Percentiles rank a stretch among this genome's conserved stretches.
These are phyloP conservation scores for Metroxylon sagu DNA, from an alignment of 176 grass and related monocot genomes.

Conservation along the genomic window DNA sequence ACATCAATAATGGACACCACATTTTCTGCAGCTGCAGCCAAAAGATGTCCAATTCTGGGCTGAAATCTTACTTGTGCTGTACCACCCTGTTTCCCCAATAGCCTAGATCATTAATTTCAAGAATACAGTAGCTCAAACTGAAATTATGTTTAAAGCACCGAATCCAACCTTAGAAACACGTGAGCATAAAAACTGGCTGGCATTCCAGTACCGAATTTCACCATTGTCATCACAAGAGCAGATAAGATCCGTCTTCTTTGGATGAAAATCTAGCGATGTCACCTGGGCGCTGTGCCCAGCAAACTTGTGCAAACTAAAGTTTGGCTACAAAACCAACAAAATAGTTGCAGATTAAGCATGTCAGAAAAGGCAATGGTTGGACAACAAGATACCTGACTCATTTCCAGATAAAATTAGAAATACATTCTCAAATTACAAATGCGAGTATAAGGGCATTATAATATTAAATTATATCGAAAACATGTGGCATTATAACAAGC, in stretches of 20 bases:
- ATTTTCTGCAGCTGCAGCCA: conserved; percentile 72
- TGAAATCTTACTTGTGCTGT: conserved; percentile 72
- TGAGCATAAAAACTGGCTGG: conserved; percentile 30
- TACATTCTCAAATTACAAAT: too few relatives aligned
- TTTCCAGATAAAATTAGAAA: too few relatives aligned
- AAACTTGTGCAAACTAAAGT: conserved; percentile 41
- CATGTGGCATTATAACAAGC: too few relatives aligned
- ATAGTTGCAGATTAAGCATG: neutral
- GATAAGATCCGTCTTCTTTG: conserved; percentile 39
- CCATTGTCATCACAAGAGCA: conserved; percentile 62
- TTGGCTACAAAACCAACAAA: conserved; percentile 35
- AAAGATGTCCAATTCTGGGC: conserved; percentile 55
- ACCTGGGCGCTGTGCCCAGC: conserved; percentile 54
- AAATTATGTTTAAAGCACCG: neutral
- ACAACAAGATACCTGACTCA: neutral
- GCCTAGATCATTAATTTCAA: conserved; percentile 7
- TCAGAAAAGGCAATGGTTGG: conserved; percentile 1
- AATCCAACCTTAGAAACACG: conserved; percentile 44
- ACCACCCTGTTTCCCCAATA: conserved; percentile 55
- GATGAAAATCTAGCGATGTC: conserved; percentile 66
- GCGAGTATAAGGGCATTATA: too few relatives aligned
- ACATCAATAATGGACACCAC: conserved; percentile 70
- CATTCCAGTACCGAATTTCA: conserved; percentile 59
- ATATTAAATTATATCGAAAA: too few relatives aligned
- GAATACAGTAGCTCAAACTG: neutral